Evolutionary conservation across 768 basidiomycete species (phyloP), one percentile per base, ranked within the genome.

Genomic region (Fomitopsis serialis): DNA sequence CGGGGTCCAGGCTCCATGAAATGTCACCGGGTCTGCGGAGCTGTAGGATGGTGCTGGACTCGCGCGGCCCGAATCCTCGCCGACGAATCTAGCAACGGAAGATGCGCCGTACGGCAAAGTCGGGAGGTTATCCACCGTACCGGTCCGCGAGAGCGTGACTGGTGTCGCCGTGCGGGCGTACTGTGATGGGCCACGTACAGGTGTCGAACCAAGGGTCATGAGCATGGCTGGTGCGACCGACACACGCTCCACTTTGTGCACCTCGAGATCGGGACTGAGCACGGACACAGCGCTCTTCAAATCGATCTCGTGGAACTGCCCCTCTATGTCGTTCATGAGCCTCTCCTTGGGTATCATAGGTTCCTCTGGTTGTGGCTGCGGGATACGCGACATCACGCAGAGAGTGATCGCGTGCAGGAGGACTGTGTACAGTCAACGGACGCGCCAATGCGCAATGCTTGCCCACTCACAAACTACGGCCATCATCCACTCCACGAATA

Each of bases 381-480:
- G 61, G 17, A 63, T 51, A 24, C 60, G 59, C 24, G 54, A 55
- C 65, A 66, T 63, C 43, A 62, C 47, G 36, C 61, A 57, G 12
- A 66, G 62, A 27, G 52, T 53, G 44, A 59, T 24, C 1, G 57
- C 61, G 52, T 66, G 63, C 13, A 54, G 52, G 35, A 64, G 37
- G 25, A 64, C 65, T 66, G 42, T 5, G 17, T 4, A 19, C 2
- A 17, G 22, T 48, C 54, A 45, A 45, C 12, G 3, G 13, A 22
- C n/a, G n/a, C 25, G 40, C 23, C 17, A 13, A 22, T 46, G 29
- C 15, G 15, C 2, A 25, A 47, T 32, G 19, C 37, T 15, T n/a
- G 19, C 12, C 22, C 1, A 52, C 65, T 53, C 45, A 66, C 65
- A 54, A 12, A 66, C 48, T 12, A 62, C 62, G 19, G 60, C 48